These are phyloP conservation scores for Fraxinus dipetala DNA, from an alignment of 305 asterid genomes.

Conservation along the genomic window DNA sequence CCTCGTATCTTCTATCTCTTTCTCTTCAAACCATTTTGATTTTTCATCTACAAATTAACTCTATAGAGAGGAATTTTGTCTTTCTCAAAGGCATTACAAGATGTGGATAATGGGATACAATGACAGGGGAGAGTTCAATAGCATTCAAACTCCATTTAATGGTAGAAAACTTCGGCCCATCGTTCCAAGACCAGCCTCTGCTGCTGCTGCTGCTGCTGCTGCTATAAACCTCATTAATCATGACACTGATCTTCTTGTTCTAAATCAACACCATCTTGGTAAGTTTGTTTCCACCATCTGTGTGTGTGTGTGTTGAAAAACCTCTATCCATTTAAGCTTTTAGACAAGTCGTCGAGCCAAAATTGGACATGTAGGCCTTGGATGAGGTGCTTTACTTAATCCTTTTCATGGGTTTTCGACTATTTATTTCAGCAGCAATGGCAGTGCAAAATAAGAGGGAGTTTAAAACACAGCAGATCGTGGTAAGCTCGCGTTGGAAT, in stretches of 20 bases:
- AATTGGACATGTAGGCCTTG: neutral
- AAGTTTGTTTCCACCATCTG: neutral
- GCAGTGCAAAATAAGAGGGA: slow-evolving; percentile 66
- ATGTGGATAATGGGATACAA: slow-evolving; percentile 97
- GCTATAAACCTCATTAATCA: slow-evolving; percentile 30
- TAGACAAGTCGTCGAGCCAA: neutral
- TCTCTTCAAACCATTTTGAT: neutral
- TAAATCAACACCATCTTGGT: slow-evolving; percentile 62
- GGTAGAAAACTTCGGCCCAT: slow-evolving; percentile 60
- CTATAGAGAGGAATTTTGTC: neutral
- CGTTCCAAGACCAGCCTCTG: slow-evolving; percentile 47
- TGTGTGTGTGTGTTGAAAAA: neutral
- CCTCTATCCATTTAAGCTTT: neutral
- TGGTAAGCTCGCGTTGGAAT: slow-evolving; percentile 95
- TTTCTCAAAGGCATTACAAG: slow-evolving; percentile 1
- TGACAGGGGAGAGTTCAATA: slow-evolving; percentile 52
- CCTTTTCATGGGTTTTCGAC: neutral
- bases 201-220: slow-evolving; percentile 22
- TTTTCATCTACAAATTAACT: neutral
- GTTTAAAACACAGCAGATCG: slow-evolving; percentile 59
- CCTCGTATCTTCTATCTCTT: slow-evolving; percentile 37
- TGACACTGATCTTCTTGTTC: slow-evolving; percentile 44
- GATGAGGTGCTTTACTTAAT: neutral
- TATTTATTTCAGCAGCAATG: slow-evolving; percentile 36
- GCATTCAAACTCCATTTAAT: slow-evolving; percentile 50